Base-by-base conservation (phyloP, 1,139 yeast genomes). In the Nematodospora anomalae region DNA sequence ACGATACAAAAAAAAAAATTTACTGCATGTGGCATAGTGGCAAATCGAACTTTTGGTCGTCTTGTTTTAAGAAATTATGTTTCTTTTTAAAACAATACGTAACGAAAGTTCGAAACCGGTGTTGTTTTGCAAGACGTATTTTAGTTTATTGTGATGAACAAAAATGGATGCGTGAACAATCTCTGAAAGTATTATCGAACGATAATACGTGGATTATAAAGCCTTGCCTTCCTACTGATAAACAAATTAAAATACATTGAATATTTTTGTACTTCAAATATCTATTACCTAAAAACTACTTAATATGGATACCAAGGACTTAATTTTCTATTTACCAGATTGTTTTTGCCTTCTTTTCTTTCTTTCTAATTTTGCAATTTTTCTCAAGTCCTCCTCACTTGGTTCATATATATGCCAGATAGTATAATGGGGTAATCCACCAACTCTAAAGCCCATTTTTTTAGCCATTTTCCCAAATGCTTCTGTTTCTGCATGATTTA, bases 401-500 rank as follows among this genome's bases (percentile, higher is more conserved):
- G 95, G 90, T 53, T 86, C 96, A 60, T 83, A 83, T 38, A 83
- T 82, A 58, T 83, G 90, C 96, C 96, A 87, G 29, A 88, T 74
- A 1, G 90, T 86, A 57, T 88, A 88, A 62, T 88, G 94, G 24
- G 96, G 95, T 49, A 87, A 71, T 0, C 96, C 96, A 35, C 88
- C 87, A 22, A 88, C 95, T 41, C 67, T 67, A 57, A 77, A 84
- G 3, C 94, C 94, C 84, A 87, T 84, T 38, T 72, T 68, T 50
- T 75, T 83, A 26, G 90, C 83, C 88, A 88, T 75, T 54, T 86
- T 87, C 33, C 95, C 96, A 62, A 87, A 87, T 0, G 94, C 96
- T 58, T 88, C 94, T 2, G 96, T 88, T 57, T 87, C 96, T 0
- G 95, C 96, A 57, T 88, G 96, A 54, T 86, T 87, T 57, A 81